These are phyloP conservation scores for Solanum tarijense DNA, from an alignment of 257 asterid genomes.

Conservation along the genomic window DNA sequence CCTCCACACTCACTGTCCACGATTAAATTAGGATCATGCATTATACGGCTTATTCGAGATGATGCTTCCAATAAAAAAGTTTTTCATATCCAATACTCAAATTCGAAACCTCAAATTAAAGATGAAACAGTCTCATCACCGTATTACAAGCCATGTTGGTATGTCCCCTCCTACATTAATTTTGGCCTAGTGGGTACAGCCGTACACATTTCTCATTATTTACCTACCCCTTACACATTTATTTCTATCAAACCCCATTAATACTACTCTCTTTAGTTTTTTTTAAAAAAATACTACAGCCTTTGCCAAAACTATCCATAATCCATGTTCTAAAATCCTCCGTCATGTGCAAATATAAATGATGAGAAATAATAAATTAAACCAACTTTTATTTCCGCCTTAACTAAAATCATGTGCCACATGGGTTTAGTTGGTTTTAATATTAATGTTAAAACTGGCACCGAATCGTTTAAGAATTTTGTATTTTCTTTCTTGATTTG, in stretches of 20 bases:
- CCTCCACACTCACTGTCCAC: background rate
- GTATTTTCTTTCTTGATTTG: background rate
- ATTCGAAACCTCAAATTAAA: no score
- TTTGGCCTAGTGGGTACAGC: constrained; percentile 2
- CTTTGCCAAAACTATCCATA: background rate
- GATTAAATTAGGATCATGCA: no score
- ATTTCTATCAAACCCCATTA: background rate
- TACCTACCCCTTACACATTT: background rate
- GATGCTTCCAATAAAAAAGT: accelerated
- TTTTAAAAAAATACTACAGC: background rate
- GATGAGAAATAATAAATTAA: background rate
- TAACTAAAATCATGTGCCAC: background rate
- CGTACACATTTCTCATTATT: constrained; percentile 5
- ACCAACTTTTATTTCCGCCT: background rate
- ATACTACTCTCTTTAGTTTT: background rate
- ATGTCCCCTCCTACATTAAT: background rate
- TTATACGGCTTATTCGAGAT: no score
- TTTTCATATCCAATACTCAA: accelerated
- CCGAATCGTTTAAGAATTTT: background rate
- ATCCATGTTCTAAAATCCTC: background rate
- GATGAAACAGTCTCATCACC: no score
- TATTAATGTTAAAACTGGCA: background rate
- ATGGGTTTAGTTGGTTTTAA: background rate
- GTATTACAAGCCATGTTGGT: background rate
- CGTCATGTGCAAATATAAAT: background rate